phyloP scores from a whole-genome alignment of 176 grass and related monocot species.

The Zea mays region DNA sequence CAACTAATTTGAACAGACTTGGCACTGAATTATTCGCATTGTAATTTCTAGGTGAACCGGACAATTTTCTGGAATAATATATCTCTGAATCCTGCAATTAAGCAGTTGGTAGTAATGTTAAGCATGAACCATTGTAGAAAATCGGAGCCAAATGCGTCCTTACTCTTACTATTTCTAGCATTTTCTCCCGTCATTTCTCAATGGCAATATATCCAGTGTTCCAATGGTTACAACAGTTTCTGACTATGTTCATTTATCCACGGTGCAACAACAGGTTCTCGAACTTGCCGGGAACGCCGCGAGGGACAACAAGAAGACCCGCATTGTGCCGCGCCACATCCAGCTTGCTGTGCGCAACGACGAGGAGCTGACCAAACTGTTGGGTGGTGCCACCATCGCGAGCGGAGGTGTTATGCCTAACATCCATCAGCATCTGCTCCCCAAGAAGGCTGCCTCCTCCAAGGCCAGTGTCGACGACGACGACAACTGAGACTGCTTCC shows the following conservation, averaged over 20 bases:
- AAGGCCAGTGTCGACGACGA: slow-evolving; percentile 62
- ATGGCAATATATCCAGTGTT: too few relatives aligned
- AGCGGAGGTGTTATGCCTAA: slow-evolving; percentile 93
- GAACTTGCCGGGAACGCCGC: slow-evolving; percentile 83
- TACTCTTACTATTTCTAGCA: neutral
- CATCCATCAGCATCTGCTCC: slow-evolving; percentile 90
- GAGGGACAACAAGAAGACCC: slow-evolving; percentile 90
- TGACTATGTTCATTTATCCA: too few relatives aligned
- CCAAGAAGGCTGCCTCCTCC: slow-evolving; percentile 60
- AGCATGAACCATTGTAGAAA: neutral
- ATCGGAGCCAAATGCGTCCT: neutral
- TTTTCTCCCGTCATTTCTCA: too few relatives aligned
- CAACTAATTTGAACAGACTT: too few relatives aligned
- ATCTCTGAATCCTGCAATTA: too few relatives aligned
- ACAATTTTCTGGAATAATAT: too few relatives aligned
- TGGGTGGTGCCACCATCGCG: slow-evolving; percentile 72
- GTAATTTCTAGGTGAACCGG: too few relatives aligned
- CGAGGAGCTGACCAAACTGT: slow-evolving; percentile 80
- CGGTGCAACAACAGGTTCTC: slow-evolving; percentile 34
- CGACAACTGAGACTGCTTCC: slow-evolving; percentile 20
- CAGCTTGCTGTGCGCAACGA: slow-evolving; percentile 77
- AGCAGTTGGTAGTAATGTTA: too few relatives aligned
- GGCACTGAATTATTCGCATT: too few relatives aligned
- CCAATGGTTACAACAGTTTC: too few relatives aligned
- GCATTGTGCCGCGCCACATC: slow-evolving; percentile 87